A percentile compares a stretch with the other conserved stretches of the same genome.
Evolutionary conservation across 2,329 filamentous ascomycete genomes (phyloP).

Genomic region (Colletotrichum orbiculare): DNA sequence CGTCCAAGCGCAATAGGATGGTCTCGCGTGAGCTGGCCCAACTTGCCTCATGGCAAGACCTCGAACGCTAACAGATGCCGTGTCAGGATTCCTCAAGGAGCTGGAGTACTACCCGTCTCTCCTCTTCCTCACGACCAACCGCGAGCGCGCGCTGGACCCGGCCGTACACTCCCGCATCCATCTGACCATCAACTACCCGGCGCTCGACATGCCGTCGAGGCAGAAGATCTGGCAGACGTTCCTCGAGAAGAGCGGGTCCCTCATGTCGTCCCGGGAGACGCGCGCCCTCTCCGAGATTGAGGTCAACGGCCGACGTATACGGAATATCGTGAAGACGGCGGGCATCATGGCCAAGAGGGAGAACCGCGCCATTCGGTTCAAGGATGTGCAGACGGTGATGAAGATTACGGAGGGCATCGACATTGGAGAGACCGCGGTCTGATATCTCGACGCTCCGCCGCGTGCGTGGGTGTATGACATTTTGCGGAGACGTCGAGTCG

Average conservation of each 20-base stretch:
- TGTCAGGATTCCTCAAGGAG: slow-evolving; percentile 74
- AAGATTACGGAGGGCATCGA: slow-evolving; percentile 40
- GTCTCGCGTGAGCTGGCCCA: slow-evolving; percentile 22
- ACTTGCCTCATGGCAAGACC: fast-evolving
- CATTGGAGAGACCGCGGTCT: not conserved
- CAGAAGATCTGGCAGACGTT: slow-evolving; percentile 42
- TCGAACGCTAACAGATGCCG: not conserved
- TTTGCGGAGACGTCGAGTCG: too few relatives aligned
- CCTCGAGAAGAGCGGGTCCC: slow-evolving; percentile 32
- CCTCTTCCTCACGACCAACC: slow-evolving; percentile 88
- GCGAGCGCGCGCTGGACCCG: slow-evolving; percentile 62
- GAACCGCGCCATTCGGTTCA: slow-evolving; percentile 30
- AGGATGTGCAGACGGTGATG: slow-evolving; percentile 40
- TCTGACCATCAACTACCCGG: slow-evolving; percentile 51
- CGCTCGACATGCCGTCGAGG: slow-evolving; percentile 39
- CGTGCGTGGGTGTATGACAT: too few relatives aligned
- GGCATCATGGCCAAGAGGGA: slow-evolving; percentile 40
- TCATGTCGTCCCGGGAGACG: slow-evolving; percentile 19
- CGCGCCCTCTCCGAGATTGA: slow-evolving; percentile 36
- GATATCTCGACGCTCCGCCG: too few relatives aligned
- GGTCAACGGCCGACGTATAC: slow-evolving; percentile 39
- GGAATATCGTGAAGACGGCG: slow-evolving; percentile 41
- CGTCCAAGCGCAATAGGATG: slow-evolving; percentile 27
- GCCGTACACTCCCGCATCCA: slow-evolving; percentile 63
- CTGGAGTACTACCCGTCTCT: slow-evolving; percentile 95